A percentile compares a stretch with the other conserved stretches of the same genome.
These are phyloP conservation scores for Penicillium goetzii DNA, from an alignment of 495 filamentous ascomycete species.

Conservation along the genomic window DNA sequence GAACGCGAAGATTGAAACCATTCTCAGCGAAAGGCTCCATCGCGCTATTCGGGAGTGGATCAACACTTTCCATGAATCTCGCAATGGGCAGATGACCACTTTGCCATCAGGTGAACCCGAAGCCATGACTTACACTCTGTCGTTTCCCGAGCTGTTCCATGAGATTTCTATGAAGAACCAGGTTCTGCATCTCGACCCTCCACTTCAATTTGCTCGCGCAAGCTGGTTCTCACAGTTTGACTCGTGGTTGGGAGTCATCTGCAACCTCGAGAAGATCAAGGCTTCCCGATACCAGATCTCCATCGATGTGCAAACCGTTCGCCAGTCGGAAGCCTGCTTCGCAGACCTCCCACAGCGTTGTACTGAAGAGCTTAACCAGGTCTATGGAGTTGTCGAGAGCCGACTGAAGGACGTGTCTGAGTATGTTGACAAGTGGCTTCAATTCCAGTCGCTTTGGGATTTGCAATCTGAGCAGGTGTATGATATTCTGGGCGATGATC, in stretches of 20 bases:
- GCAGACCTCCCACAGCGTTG: slow-evolving; percentile 84
- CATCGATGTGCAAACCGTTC: slow-evolving; percentile 62
- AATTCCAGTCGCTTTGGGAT: slow-evolving; percentile 99
- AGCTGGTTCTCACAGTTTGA: slow-evolving; percentile 94
- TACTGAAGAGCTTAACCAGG: slow-evolving; percentile 71
- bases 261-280: slow-evolving; percentile 89
- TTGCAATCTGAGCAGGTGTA: slow-evolving; percentile 94
- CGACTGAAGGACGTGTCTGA: slow-evolving; percentile 73
- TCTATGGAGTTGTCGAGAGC: slow-evolving; percentile 78
- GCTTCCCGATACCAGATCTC: slow-evolving; percentile 93
- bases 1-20: slow-evolving; percentile 79
- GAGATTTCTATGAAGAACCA: slow-evolving; percentile 97
- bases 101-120: slow-evolving; percentile 48
- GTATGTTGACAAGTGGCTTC: slow-evolving; percentile 96
- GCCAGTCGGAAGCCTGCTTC: slow-evolving; percentile 71
- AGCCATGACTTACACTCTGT: slow-evolving; percentile 58
- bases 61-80: slow-evolving; percentile 70
- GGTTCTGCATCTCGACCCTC: slow-evolving; percentile 91
- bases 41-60: slow-evolving; percentile 86
- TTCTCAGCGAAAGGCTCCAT: slow-evolving; percentile 74
- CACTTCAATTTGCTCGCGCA: slow-evolving; percentile 85
- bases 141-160: slow-evolving; percentile 66
- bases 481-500: slow-evolving; percentile 84
- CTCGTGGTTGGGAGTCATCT: slow-evolving; percentile 88
- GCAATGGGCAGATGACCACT: slow-evolving; percentile 41